Percentiles rank a stretch among this genome's conserved stretches.
Conservation (phyloP, 106 monocot genomes). For the Agapanthus africanus region DNA sequence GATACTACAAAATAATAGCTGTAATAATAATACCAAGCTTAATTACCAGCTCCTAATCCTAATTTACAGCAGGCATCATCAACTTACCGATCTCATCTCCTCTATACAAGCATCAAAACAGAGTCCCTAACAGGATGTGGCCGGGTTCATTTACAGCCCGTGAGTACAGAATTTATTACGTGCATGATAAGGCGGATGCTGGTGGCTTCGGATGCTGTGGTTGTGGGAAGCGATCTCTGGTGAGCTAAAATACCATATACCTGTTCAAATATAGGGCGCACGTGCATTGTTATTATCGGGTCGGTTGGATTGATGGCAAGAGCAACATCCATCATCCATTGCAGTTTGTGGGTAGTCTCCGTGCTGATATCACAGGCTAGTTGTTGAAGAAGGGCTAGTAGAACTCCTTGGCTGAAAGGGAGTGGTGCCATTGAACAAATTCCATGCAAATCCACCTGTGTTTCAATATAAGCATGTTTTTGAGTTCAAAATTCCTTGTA, state of each 20-base stretch:
- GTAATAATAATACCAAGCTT: too few relatives aligned
- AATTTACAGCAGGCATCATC: too few relatives aligned
- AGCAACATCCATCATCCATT: conserved; percentile 63
- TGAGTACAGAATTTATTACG: conserved; percentile 56
- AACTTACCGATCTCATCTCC: too few relatives aligned
- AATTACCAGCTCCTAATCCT: too few relatives aligned
- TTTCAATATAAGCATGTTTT: too few relatives aligned
- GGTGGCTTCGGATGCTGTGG: conserved; percentile 23
- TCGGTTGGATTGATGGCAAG: conserved; percentile 56
- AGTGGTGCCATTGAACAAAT: conserved; percentile 41
- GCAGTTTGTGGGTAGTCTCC: conserved; percentile 46
- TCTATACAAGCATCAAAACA: too few relatives aligned
- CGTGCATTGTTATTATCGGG: conserved; percentile 46
- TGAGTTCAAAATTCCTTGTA: too few relatives aligned
- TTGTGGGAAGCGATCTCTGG: conserved; percentile 40
- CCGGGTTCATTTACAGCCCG: conserved; percentile 73
- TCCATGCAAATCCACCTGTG: conserved; percentile 58
- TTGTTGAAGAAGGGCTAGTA: conserved; percentile 63
- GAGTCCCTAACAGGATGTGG: too few relatives aligned
- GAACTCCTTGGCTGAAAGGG: conserved; percentile 63
- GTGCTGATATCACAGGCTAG: conserved; percentile 57
- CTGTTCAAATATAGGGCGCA: conserved; percentile 64
- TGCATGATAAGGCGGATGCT: conserved; percentile 54
- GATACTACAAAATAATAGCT: too few relatives aligned
- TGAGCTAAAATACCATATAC: conserved; percentile 48